phyloP scores from a whole-genome alignment of 345 rosid genomes.

The Streptanthus diversifolius region DNA sequence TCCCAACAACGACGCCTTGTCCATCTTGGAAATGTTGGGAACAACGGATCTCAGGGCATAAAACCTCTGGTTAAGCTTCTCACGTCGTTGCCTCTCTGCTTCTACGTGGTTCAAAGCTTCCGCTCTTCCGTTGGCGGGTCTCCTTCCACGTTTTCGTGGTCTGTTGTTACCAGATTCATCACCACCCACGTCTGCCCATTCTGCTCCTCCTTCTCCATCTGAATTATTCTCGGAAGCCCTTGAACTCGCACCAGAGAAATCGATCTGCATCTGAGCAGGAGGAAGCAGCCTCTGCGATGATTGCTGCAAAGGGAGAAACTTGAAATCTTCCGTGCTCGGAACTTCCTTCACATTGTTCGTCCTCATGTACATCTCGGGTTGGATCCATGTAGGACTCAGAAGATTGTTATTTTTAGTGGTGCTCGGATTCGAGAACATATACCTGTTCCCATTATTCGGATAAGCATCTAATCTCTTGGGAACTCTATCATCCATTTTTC shows the following conservation, averaged over 20 bases:
- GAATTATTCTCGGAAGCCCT: conserved; percentile 83
- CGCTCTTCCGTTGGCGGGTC: conserved; percentile 33
- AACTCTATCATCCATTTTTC: conserved; percentile 78
- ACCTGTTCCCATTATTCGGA: conserved; percentile 46
- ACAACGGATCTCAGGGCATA: conserved; percentile 78
- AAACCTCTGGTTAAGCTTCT: conserved; percentile 73
- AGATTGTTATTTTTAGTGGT: conserved; percentile 35
- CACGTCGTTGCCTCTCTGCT: conserved; percentile 80
- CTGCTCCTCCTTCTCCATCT: conserved; percentile 73
- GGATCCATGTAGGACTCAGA: conserved; percentile 57
- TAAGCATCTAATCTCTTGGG: conserved; percentile 51
- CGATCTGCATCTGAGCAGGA: conserved; percentile 73
- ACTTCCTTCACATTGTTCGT: conserved; percentile 46
- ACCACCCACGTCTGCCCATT: conserved; percentile 47
- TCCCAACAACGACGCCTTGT: conserved; percentile 71
- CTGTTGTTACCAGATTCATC: conserved; percentile 51
- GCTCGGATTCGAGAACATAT: conserved; percentile 36
- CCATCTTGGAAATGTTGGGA: conserved; percentile 89
- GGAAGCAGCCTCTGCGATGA: conserved; percentile 42
- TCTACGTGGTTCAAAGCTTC: conserved; percentile 63
- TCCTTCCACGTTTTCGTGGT: conserved; percentile 71
- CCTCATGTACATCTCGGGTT: conserved; percentile 48
- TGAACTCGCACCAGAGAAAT: conserved; percentile 77
- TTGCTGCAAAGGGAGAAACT: conserved; percentile 44
- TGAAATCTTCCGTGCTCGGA: conserved; percentile 39